phyloP scores from a whole-genome alignment of 306 rosid species.

The Gastrolobium bilobum region DNA sequence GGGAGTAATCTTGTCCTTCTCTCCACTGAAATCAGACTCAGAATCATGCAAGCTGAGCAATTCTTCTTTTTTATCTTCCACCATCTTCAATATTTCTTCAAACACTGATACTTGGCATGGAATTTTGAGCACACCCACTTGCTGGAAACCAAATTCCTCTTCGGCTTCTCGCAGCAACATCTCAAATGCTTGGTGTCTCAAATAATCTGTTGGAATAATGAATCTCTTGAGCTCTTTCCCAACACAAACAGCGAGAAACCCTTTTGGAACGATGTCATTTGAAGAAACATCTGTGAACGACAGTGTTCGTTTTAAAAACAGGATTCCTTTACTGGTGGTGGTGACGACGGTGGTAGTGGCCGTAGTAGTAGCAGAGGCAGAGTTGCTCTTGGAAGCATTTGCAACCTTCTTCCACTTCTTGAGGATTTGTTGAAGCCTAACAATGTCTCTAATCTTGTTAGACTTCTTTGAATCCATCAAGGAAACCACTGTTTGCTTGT shows the following conservation, averaged over 20 bases:
- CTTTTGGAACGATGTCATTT: conserved; percentile 70
- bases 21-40: conserved; percentile 40
- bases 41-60: conserved; percentile 43
- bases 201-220: conserved; percentile 71
- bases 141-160: conserved; percentile 86
- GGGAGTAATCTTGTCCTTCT: conserved; percentile 53
- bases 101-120: conserved; percentile 69
- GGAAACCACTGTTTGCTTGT: background rate
- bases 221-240: conserved; percentile 86
- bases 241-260: conserved; percentile 83
- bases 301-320: conserved; percentile 53
- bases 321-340: conserved; percentile 49
- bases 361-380: background rate
- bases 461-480: conserved; percentile 77
- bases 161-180: conserved; percentile 68
- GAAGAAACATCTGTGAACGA: conserved; percentile 54
- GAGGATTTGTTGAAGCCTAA: conserved; percentile 91
- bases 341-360: background rate
- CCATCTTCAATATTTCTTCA: conserved; percentile 66
- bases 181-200: conserved; percentile 74
- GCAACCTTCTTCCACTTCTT: conserved; percentile 89
- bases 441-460: conserved; percentile 85
- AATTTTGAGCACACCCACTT: conserved; percentile 77
- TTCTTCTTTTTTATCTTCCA: conserved; percentile 60
- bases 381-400: conserved; percentile 28